Conservation (phyloP, 768 basidiomycete genomes). For the Calocybe cyanea region DNA sequence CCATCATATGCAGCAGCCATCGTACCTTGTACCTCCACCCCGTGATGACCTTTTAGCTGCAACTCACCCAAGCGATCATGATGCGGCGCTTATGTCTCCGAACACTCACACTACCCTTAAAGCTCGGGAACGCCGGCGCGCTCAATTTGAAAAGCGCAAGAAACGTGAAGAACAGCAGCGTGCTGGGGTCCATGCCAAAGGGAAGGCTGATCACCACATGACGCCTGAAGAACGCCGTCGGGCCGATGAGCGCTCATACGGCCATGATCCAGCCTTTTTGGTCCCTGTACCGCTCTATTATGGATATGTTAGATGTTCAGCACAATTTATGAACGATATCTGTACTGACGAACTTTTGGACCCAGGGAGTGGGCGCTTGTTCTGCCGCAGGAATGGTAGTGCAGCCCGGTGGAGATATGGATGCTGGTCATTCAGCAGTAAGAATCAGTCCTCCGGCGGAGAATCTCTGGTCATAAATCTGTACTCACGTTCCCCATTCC, state of each 20-base stretch:
- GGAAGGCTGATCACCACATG: constrained; percentile 15
- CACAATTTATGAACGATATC: constrained; percentile 6
- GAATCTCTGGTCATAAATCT: too few relatives aligned
- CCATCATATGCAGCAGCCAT: constrained; percentile 14
- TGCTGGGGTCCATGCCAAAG: constrained; percentile 12
- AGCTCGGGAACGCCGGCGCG: neutral
- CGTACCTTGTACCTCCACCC: constrained; percentile 26
- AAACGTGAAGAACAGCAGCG: constrained; percentile 17
- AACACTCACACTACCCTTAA: constrained; percentile 5
- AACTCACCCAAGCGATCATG: constrained; percentile 51
- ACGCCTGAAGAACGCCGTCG: constrained; percentile 6
- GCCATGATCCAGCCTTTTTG: constrained; percentile 33
- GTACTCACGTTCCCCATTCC: too few relatives aligned
- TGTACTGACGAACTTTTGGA: constrained; percentile 7
- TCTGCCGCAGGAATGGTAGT: constrained; percentile 21
- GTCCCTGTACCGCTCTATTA: constrained; percentile 30
- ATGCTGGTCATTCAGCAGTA: too few relatives aligned
- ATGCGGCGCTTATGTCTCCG: constrained; percentile 31
- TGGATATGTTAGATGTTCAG: constrained; percentile 7
- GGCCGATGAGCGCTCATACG: constrained; percentile 6
- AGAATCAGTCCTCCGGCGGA: too few relatives aligned
- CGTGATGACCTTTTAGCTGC: constrained; percentile 35
- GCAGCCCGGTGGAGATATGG: too few relatives aligned
- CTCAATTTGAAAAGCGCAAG: constrained; percentile 18
- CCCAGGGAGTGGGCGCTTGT: constrained; percentile 18